Percentiles rank a stretch among this genome's conserved stretches.
These are phyloP conservation scores for Paraconiothyrium sp. DNA, from an alignment of 2,329 filamentous ascomycete genomes.

Conservation along the genomic window DNA sequence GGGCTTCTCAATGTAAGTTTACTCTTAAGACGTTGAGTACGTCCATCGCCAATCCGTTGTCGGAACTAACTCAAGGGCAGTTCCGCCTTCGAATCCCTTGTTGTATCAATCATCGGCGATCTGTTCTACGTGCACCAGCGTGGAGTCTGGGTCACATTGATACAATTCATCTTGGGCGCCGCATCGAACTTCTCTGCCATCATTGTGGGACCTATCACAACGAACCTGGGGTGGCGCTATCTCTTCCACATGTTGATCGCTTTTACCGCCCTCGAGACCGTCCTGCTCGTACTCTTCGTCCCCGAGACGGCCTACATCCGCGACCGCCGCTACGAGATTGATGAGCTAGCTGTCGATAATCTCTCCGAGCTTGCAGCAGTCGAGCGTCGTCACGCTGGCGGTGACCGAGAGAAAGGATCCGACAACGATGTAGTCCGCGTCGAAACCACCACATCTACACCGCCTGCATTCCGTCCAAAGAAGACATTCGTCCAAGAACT, in stretches of 20 bases:
- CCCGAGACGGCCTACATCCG: conserved; percentile 62
- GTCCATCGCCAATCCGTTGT: background rate
- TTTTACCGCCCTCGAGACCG: conserved; percentile 55
- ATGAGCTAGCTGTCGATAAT: conserved; percentile 39
- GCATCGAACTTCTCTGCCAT: conserved; percentile 49
- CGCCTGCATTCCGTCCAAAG: conserved; percentile 33
- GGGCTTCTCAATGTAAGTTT: conserved; percentile 36
- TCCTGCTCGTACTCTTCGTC: conserved; percentile 59
- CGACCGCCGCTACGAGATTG: conserved; percentile 46
- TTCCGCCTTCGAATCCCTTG: conserved; percentile 47
- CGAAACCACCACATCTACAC: conserved; percentile 30
- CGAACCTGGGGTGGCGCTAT: conserved; percentile 49
- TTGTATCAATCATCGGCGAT: conserved; percentile 48
- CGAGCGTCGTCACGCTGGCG: conserved; percentile 32
- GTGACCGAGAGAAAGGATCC: conserved; percentile 16
- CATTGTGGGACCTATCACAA: conserved; percentile 47
- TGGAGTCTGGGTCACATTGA: conserved; percentile 44
- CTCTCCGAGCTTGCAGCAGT: conserved; percentile 36
- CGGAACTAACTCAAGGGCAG: conserved; percentile 19
- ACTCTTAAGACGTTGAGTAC: background rate
- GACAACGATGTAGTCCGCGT: conserved; percentile 30
- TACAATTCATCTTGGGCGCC: conserved; percentile 48
- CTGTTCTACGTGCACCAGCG: conserved; percentile 51
- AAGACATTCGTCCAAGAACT: conserved; percentile 51
- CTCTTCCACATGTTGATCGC: conserved; percentile 60